These are phyloP conservation scores for Ceraceosorus bombacis DNA, from an alignment of 1,284 basidiomycete genomes.

Conservation along the genomic window DNA sequence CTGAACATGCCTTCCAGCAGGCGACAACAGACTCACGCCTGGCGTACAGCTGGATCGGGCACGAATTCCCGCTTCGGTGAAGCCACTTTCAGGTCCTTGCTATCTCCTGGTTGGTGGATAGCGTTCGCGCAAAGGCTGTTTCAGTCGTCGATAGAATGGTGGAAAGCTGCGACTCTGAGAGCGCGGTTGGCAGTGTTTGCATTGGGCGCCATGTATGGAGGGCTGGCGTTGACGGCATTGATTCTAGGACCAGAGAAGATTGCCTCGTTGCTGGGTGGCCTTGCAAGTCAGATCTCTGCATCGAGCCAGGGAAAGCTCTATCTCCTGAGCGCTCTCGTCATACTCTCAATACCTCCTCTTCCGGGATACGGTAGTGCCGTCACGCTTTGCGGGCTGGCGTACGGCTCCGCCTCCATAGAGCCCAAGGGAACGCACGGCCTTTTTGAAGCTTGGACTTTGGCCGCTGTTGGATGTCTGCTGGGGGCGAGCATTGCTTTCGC, in stretches of 20 bases:
- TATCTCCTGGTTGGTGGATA: too few relatives aligned
- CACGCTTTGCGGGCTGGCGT: constrained; percentile 38
- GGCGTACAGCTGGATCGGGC: too few relatives aligned
- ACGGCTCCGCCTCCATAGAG: constrained; percentile 14
- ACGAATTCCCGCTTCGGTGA: too few relatives aligned
- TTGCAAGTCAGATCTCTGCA: background rate
- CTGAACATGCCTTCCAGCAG: too few relatives aligned
- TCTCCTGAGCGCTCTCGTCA: constrained; percentile 17
- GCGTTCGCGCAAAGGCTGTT: too few relatives aligned
- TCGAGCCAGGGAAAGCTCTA: constrained; percentile 13
- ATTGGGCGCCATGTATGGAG: background rate
- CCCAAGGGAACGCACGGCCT: constrained; percentile 11
- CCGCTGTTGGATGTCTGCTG: constrained; percentile 28
- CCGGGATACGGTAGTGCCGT: constrained; percentile 38
- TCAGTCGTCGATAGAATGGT: background rate
- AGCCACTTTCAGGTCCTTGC: too few relatives aligned
- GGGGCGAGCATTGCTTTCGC: constrained; percentile 30
- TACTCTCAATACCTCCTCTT: constrained; percentile 35
- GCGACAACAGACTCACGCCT: too few relatives aligned
- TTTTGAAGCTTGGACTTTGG: constrained; percentile 30
- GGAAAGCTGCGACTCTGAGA: background rate
- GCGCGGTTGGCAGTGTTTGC: background rate
- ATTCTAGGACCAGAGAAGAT: background rate
- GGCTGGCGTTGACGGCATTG: background rate
- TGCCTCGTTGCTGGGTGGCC: background rate